Percentiles rank a stretch among this genome's conserved stretches.
Evolutionary conservation across 2,329 filamentous ascomycete species (phyloP).

Genomic region (Escovopsis sp.): DNA sequence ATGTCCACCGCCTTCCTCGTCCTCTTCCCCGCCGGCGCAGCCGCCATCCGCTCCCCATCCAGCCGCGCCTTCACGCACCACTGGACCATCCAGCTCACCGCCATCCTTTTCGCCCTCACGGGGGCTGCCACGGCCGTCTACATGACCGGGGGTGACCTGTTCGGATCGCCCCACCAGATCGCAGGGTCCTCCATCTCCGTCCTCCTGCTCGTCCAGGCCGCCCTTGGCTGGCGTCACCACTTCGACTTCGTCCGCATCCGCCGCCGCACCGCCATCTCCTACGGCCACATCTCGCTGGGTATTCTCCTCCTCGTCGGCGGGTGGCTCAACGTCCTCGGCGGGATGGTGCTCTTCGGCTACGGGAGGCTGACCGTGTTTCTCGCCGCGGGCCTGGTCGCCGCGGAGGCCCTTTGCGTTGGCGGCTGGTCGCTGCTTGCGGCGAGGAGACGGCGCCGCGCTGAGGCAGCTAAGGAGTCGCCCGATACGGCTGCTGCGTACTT

Average conservation of each 20-base stretch:
- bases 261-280: constrained; percentile 8
- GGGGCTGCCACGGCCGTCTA: constrained; percentile 3
- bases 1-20: constrained; percentile 7
- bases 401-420: constrained; percentile 1
- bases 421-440: constrained; percentile 2
- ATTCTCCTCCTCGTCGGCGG: constrained; percentile 5
- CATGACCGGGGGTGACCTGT: constrained; percentile 1
- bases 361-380: constrained; percentile 2
- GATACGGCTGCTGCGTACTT: constrained; percentile 5
- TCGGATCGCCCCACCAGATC: constrained; percentile 6
- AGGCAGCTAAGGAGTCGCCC: constrained; percentile 1
- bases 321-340: constrained; percentile 5
- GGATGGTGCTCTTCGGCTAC: constrained; percentile 2
- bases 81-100: constrained; percentile 7
- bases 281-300: constrained; percentile 7
- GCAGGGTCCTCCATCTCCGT: constrained; percentile 5
- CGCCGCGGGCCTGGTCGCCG: background rate
- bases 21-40: constrained; percentile 7
- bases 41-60: constrained; percentile 7
- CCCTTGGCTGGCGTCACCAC: constrained; percentile 9
- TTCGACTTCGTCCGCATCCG: constrained; percentile 7
- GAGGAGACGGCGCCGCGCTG: background rate
- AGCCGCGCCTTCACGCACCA: constrained; percentile 7
- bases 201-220: constrained; percentile 4
- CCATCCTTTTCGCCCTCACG: background rate